Evolutionary conservation across 2,329 filamentous ascomycete species (phyloP).

Genomic region (Dothiorella sarmentorum): DNA sequence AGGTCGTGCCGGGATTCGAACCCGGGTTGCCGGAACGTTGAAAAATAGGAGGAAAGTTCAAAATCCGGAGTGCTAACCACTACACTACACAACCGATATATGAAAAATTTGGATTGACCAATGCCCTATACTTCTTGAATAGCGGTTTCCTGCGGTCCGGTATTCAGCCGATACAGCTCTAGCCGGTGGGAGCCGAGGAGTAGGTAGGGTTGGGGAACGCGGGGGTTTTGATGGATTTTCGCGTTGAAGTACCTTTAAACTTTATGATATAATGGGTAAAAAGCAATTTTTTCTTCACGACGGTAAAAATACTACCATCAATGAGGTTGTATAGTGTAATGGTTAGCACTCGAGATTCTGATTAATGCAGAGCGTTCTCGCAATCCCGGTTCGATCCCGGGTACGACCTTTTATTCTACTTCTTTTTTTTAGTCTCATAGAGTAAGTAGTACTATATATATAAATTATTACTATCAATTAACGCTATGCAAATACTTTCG

Average conservation of each 20-base stretch:
- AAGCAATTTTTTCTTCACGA: too few relatives aligned
- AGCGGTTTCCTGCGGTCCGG: not conserved
- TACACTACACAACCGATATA: constrained; percentile 2
- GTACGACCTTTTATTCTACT: not conserved
- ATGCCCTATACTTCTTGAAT: not conserved
- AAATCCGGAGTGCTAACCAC: constrained; percentile 13
- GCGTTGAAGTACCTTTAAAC: too few relatives aligned
- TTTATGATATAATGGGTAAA: too few relatives aligned
- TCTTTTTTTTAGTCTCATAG: not conserved
- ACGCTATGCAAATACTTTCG: too few relatives aligned
- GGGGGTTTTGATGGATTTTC: too few relatives aligned
- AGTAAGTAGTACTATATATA: not conserved
- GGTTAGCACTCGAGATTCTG: constrained; percentile 1
- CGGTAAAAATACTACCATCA: too few relatives aligned
- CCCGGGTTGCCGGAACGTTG: constrained; percentile 1
- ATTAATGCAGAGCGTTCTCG: not conserved
- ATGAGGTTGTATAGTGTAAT: not conserved
- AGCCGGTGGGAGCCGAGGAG: too few relatives aligned
- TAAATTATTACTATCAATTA: too few relatives aligned
- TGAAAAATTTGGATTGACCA: not conserved
- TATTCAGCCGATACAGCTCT: too few relatives aligned
- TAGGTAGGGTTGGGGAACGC: too few relatives aligned
- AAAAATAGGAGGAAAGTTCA: not conserved
- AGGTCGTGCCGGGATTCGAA: constrained; percentile 10
- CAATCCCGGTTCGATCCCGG: not conserved